Conservation (phyloP, 805 yeast species). For the Starmerella scarabaei region DNA sequence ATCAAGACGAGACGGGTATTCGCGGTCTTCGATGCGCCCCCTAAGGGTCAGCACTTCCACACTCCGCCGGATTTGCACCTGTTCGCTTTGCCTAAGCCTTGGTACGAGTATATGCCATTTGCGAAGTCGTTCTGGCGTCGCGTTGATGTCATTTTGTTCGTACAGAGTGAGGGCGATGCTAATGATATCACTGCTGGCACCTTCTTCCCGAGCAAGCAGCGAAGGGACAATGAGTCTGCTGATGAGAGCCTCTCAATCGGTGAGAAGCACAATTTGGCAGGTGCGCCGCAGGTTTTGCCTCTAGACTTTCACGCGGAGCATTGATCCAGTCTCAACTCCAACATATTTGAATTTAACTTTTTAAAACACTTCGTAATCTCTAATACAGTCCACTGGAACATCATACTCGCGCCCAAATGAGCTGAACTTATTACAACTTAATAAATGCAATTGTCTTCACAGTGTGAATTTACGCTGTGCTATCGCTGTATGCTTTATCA, state of each 20-base stretch:
- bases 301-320: background rate
- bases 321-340: too few species aligned
- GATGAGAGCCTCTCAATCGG: background rate
- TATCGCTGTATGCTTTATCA: background rate
- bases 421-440: background rate
- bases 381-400: too few species aligned
- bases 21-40: conserved; percentile 19
- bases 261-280: background rate
- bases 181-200: conserved; percentile 7
- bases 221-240: background rate
- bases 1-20: conserved; percentile 8
- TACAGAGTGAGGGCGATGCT: conserved; percentile 10
- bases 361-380: too few species aligned
- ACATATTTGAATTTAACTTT: too few species aligned
- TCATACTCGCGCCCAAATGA: background rate
- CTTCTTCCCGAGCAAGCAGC: background rate
- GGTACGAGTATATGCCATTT: conserved; percentile 18
- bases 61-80: conserved; percentile 12
- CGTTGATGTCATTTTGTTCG: conserved; percentile 18
- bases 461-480: background rate
- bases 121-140: conserved; percentile 2
- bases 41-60: conserved; percentile 9
- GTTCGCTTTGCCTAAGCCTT: conserved; percentile 14
- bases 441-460: background rate
- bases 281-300: background rate